These are phyloP conservation scores for Wallacemonas sp. DNA, from an alignment of 208 protist species.

Conservation along the genomic window DNA sequence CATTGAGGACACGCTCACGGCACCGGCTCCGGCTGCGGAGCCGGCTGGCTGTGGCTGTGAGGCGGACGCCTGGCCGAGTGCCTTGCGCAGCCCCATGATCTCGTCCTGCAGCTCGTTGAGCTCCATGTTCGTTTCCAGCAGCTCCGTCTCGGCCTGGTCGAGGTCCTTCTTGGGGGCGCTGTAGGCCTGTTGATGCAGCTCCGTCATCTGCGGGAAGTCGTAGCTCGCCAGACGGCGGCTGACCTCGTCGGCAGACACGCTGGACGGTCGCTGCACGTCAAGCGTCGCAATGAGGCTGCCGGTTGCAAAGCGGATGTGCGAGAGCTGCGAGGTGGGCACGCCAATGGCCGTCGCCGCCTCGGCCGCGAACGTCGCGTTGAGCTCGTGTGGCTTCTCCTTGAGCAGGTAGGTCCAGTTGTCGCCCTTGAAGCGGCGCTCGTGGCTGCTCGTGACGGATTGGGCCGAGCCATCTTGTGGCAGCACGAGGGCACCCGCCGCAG, in stretches of 20 bases:
- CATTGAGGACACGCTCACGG: background rate
- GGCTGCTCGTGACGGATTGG: constrained; percentile 16
- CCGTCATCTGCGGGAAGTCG: constrained; percentile 35
- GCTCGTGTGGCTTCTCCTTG: constrained; percentile 46
- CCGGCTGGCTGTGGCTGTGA: constrained; percentile 23
- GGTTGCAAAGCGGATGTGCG: constrained; percentile 24
- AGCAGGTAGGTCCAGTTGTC: constrained; percentile 58
- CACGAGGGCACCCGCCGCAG: constrained; percentile 20
- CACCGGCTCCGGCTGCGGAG: background rate
- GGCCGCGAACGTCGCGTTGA: constrained; percentile 36
- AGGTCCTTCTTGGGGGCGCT: constrained; percentile 32
- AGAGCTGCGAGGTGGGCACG: constrained; percentile 40
- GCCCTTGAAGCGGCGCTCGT: constrained; percentile 38
- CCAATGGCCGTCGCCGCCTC: constrained; percentile 48
- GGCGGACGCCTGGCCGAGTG: constrained; percentile 18
- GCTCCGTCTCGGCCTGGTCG: constrained; percentile 49
- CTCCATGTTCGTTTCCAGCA: constrained; percentile 22
- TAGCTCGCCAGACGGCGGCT: constrained; percentile 39
- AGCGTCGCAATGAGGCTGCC: constrained; percentile 33
- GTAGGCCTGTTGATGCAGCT: constrained; percentile 33
- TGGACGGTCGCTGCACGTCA: constrained; percentile 40
- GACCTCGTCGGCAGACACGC: constrained; percentile 35
- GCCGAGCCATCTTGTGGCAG: constrained; percentile 11
- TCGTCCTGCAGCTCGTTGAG: constrained; percentile 16
- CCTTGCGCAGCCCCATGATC: constrained; percentile 4